A percentile compares a stretch with the other conserved stretches of the same genome.
phyloP scores from a whole-genome alignment of 2,329 filamentous ascomycete genomes.

The Neoscytalidium dimidiatum region DNA sequence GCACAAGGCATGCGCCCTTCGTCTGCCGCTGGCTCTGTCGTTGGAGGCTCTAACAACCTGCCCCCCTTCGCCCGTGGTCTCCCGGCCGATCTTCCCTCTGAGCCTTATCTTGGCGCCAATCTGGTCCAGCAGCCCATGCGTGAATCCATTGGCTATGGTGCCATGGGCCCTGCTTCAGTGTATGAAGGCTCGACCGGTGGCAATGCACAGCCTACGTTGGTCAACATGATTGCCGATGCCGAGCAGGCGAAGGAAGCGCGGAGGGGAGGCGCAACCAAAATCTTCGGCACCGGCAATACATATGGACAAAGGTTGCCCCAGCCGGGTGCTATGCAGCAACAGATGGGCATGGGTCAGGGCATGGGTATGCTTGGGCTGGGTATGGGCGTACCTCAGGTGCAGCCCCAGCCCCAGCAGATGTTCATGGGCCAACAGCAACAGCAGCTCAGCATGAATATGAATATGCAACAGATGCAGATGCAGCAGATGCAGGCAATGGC shows the following conservation, averaged over 20 bases:
- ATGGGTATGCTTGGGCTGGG: slow-evolving; percentile 21
- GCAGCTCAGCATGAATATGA: slow-evolving; percentile 2
- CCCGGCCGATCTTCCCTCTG: slow-evolving; percentile 29
- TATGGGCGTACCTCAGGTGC: slow-evolving; percentile 8
- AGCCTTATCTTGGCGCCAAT: slow-evolving; percentile 37
- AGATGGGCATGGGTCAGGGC: not conserved
- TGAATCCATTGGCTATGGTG: slow-evolving; percentile 33
- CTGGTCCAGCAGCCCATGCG: slow-evolving; percentile 35
- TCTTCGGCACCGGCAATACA: not conserved
- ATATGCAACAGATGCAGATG: slow-evolving; percentile 19
- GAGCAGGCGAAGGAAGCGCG: slow-evolving; percentile 33
- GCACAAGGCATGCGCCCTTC: slow-evolving; percentile 11
- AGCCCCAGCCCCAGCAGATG: slow-evolving; percentile 13
- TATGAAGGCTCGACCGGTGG: slow-evolving; percentile 32
- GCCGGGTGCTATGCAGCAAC: slow-evolving; percentile 1
- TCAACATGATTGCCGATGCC: slow-evolving; percentile 40
- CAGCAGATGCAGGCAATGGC: slow-evolving; percentile 22
- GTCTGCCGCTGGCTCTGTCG: slow-evolving; percentile 2
- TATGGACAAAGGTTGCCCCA: slow-evolving; percentile 17
- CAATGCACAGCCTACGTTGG: slow-evolving; percentile 36
- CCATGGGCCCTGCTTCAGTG: slow-evolving; percentile 32
- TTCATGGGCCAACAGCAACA: slow-evolving; percentile 12
- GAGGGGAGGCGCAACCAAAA: slow-evolving; percentile 18
- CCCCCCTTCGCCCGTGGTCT: slow-evolving; percentile 39
- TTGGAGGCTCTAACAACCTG: slow-evolving; percentile 23